A percentile compares a stretch with the other conserved stretches of the same genome.
Evolutionary conservation across 345 rosid species (phyloP).

Genomic region (Pistacia vera): DNA sequence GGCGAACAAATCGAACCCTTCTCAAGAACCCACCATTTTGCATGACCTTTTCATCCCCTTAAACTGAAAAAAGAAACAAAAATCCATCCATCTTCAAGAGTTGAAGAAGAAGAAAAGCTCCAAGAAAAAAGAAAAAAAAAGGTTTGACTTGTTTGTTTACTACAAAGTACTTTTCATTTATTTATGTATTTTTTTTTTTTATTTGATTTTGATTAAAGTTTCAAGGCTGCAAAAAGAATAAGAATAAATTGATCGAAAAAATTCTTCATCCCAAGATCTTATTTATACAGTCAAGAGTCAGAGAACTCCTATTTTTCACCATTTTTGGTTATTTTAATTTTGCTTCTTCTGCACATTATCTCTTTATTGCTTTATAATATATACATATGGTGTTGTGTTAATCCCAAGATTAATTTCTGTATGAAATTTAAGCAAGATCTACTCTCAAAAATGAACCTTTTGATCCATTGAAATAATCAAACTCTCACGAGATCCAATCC

Average conservation of each 20-base stretch:
- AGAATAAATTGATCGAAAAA: constrained; percentile 32
- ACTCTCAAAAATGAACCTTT: constrained; percentile 18
- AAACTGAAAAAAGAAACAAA: background rate
- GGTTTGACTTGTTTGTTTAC: constrained; percentile 45
- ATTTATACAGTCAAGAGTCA: constrained; percentile 42
- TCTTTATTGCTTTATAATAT: background rate
- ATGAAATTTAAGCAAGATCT: constrained; percentile 57
- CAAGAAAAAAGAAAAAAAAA: constrained; percentile 22
- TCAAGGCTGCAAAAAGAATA: constrained; percentile 57
- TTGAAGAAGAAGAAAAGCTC: no score
- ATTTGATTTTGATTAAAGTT: constrained; percentile 32
- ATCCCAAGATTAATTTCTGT: constrained; percentile 38
- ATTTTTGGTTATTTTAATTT: background rate
- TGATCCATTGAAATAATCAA: constrained; percentile 49
- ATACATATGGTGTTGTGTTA: constrained; percentile 32
- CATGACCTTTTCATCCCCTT: background rate
- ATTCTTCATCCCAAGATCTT: constrained; percentile 68
- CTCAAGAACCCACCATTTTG: no score
- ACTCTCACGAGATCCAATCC: constrained; percentile 82
- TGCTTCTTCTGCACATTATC: constrained; percentile 24
- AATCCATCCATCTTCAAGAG: constrained; percentile 7
- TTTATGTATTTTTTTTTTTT: constrained; percentile 3
- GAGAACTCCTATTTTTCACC: constrained; percentile 37
- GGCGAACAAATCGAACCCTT: constrained; percentile 29
- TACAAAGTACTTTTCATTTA: constrained; percentile 13